These are phyloP conservation scores for Microdochium paspali DNA, from an alignment of 2,329 filamentous ascomycete species.

Conservation along the genomic window DNA sequence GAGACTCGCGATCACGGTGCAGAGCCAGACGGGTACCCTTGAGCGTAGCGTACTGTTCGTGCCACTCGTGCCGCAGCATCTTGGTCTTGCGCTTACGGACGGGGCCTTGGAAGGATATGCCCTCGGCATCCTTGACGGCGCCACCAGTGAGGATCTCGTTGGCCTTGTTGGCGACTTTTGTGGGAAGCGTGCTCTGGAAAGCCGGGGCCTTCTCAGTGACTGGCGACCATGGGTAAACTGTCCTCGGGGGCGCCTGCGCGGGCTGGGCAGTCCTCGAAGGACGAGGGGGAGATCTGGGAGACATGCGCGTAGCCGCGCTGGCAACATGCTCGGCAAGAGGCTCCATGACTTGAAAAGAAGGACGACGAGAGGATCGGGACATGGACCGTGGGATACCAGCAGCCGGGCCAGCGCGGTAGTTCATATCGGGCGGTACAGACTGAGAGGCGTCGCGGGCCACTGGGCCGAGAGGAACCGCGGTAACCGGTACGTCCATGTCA, in stretches of 20 bases:
- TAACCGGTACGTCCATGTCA: constrained; percentile 81
- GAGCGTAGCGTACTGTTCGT: constrained; percentile 83
- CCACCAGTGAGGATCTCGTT: constrained; percentile 16
- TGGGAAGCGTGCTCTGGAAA: constrained; percentile 17
- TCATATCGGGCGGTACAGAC: constrained; percentile 91
- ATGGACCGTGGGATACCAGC: constrained; percentile 30
- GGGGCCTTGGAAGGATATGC: constrained; percentile 67
- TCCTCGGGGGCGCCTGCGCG: constrained; percentile 42
- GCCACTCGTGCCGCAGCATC: constrained; percentile 88
- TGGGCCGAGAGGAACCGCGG: constrained; percentile 60
- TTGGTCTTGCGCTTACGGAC: constrained; percentile 92
- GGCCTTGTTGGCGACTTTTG: constrained; percentile 7
- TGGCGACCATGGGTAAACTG: constrained; percentile 47
- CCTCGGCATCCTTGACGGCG: constrained; percentile 29
- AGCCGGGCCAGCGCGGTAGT: constrained; percentile 46
- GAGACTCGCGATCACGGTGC: constrained; percentile 51
- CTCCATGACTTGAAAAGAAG: constrained; percentile 60
- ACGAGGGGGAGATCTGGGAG: constrained; percentile 23
- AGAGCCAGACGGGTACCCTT: constrained; percentile 66
- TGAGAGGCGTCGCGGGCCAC: constrained; percentile 73
- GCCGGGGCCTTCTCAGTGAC: constrained; percentile 22
- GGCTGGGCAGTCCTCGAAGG: constrained; percentile 25
- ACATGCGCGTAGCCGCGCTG: constrained; percentile 24
- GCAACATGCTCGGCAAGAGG: constrained; percentile 57
- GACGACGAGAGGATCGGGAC: constrained; percentile 53